Conservation (phyloP, 805 yeast species). For the Ascoidea asiatica region DNA sequence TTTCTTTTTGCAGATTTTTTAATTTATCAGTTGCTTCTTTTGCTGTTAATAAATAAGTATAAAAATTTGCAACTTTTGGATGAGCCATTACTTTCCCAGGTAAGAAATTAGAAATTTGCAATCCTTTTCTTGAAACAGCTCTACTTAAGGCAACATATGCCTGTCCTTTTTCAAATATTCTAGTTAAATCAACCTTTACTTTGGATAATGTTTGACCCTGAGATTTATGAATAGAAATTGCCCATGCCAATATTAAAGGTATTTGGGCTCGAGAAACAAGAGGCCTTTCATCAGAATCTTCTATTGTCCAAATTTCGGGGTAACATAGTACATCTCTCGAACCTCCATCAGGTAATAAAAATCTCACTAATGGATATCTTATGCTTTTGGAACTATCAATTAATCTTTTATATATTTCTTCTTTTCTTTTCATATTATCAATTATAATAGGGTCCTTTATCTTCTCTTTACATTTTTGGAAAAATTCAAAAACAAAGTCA, state of each 20-base stretch:
- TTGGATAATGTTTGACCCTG: conserved; percentile 74
- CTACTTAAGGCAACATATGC: conserved; percentile 74
- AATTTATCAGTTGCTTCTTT: background rate
- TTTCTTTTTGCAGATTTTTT: no score
- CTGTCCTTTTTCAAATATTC: conserved; percentile 69
- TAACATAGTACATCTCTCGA: conserved; percentile 57
- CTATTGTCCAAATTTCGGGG: conserved; percentile 73
- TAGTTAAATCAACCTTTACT: conserved; percentile 53
- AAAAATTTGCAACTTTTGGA: conserved; percentile 47
- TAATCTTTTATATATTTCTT: conserved; percentile 26
- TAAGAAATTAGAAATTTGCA: conserved; percentile 56
- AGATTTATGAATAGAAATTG: conserved; percentile 71
- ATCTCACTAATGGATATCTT: conserved; percentile 66
- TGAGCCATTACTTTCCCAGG: conserved; percentile 45
- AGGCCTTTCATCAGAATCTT: conserved; percentile 56
- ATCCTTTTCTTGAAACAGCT: conserved; percentile 51
- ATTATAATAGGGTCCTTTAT: background rate
- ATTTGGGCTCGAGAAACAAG: conserved; percentile 48
- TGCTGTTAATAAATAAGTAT: conserved; percentile 27
- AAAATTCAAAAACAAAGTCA: conserved; percentile 36
- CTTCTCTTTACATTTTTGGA: conserved; percentile 14
- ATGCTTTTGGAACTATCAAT: conserved; percentile 29
- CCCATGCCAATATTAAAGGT: conserved; percentile 70
- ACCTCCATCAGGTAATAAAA: conserved; percentile 55
- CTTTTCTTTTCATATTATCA: conserved; percentile 32